Conservation (phyloP, 306 rosid genomes). For the Astragalus glycyphyllos region DNA sequence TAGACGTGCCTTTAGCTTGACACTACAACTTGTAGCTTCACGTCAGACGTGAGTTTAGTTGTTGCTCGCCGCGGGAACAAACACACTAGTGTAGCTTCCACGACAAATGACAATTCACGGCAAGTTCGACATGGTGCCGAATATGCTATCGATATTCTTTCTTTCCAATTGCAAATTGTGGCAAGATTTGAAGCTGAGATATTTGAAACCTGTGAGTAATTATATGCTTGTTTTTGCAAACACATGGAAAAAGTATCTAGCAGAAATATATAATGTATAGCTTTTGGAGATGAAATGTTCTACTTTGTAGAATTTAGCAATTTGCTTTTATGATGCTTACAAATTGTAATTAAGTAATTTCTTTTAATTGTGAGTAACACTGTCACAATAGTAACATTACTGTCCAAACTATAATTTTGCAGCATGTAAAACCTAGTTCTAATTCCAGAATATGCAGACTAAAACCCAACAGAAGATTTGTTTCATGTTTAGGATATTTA, state of each 20-base stretch:
- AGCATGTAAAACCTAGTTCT: neutral
- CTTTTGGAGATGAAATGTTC: slow-evolving; percentile 11
- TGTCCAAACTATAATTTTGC: neutral
- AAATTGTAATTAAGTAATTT: slow-evolving; percentile 17
- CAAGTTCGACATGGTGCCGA: too few species aligned
- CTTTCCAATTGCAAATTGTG: neutral
- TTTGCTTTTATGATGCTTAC: slow-evolving; percentile 24
- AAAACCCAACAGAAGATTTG: neutral
- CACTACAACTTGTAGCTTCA: too few species aligned
- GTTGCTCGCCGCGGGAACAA: too few species aligned
- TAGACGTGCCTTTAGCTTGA: too few species aligned
- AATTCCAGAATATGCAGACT: neutral
- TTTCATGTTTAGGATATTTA: neutral
- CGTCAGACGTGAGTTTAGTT: too few species aligned
- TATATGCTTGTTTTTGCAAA: slow-evolving; percentile 12
- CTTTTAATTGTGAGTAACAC: slow-evolving; percentile 12
- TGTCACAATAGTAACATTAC: neutral
- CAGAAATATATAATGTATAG: slow-evolving; percentile 23
- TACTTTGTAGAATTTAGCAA: slow-evolving; percentile 30
- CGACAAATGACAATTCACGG: too few species aligned
- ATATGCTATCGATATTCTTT: neutral
- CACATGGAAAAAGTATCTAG: slow-evolving; percentile 8
- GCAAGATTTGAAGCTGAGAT: slow-evolving; percentile 32
- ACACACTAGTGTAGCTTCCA: too few species aligned
- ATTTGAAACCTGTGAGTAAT: slow-evolving; percentile 6